A percentile compares a stretch with the other conserved stretches of the same genome.
phyloP scores from a whole-genome alignment of 2,329 filamentous ascomycete genomes.

The Fusarium verrucosum region DNA sequence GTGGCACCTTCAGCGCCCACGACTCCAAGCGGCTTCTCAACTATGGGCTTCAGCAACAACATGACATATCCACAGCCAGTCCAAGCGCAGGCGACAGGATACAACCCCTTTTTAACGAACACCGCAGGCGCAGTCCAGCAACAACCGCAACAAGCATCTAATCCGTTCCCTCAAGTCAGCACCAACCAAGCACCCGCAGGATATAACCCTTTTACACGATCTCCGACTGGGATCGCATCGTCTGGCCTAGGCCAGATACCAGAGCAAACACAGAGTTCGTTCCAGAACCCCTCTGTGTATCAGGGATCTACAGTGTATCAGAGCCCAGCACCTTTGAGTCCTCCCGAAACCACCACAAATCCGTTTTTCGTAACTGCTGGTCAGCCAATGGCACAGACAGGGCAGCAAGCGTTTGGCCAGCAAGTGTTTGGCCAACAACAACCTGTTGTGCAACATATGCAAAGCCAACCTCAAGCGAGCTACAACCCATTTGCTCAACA shows the following conservation, averaged over 20 bases:
- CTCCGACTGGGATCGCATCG: constrained; percentile 61
- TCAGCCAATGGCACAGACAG: constrained; percentile 42
- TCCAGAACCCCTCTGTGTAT: constrained; percentile 47
- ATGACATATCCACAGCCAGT: constrained; percentile 55
- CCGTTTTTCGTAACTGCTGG: constrained; percentile 50
- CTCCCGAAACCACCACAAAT: constrained; percentile 47
- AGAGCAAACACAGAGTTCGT: constrained; percentile 60
- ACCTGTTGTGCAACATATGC: constrained; percentile 27
- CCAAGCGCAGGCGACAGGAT: constrained; percentile 54
- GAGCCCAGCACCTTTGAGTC: constrained; percentile 40
- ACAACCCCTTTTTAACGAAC: constrained; percentile 63
- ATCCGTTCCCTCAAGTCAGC: constrained; percentile 50
- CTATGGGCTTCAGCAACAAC: constrained; percentile 54
- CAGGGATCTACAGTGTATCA: constrained; percentile 49
- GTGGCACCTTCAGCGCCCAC: constrained; percentile 56
- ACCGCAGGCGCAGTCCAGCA: constrained; percentile 47
- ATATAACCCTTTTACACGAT: constrained; percentile 61
- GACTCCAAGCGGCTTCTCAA: constrained; percentile 53
- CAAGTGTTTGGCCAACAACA: no score
- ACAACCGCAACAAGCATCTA: constrained; percentile 48
- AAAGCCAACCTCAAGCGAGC: constrained; percentile 23
- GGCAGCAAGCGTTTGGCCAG: constrained; percentile 44
- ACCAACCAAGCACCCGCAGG: constrained; percentile 49
- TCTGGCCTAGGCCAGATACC: constrained; percentile 62
- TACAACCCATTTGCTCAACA: constrained; percentile 46